Base-by-base conservation (phyloP, 2,329 filamentous ascomycete genomes). In the Penicillium palitans region DNA sequence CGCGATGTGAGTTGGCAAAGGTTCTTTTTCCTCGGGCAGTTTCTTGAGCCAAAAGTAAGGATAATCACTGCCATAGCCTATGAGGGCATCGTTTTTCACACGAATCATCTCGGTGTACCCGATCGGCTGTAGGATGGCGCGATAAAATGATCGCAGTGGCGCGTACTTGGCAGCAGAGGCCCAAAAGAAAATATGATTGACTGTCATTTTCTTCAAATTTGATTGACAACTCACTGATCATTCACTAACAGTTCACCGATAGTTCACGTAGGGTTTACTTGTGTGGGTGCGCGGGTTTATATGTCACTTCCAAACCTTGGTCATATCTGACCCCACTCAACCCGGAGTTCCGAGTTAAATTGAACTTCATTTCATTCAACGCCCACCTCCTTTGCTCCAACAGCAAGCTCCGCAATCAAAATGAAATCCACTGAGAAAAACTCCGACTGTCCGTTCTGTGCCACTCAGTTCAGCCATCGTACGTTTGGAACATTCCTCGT, bases 181-280 rank as follows among this genome's bases (percentile, higher is more conserved):
- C 53, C 45, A 49, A 27, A 55, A 27, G 31, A 55, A 55, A 27
- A 55, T 13, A 25, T 55, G 53, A 55, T 55, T 55, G n/a, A 55
- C 25, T 17, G 53, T 50, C 53, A 55, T 55, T 33, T 42, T 24
- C 10, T 5, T 12, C 8, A 25, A 24, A 33, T 1, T 25, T 27
- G 35, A 27, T 2, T 9, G 19, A 37, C 10, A 24, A 24, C 4
- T 24, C 17, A 12, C 12, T 19, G 40, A 27, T 24, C 12, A 31
- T 12, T 31, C 9, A 29, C 9, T 29, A 4, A 29, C 9, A 29
- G 9, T 29, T 29, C 27, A 29, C 10, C 4, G 3, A 31, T 12
- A 31, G 29, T 31, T 31, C 15, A 27, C 4, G 10, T 29, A n/a
- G n/a, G 24, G 13, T 27, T n/a, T 13, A 24, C 21, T 35, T 29